Evolutionary conservation across 2,329 filamentous ascomycete species (phyloP).

Genomic region (Diaporthe ampelina): DNA sequence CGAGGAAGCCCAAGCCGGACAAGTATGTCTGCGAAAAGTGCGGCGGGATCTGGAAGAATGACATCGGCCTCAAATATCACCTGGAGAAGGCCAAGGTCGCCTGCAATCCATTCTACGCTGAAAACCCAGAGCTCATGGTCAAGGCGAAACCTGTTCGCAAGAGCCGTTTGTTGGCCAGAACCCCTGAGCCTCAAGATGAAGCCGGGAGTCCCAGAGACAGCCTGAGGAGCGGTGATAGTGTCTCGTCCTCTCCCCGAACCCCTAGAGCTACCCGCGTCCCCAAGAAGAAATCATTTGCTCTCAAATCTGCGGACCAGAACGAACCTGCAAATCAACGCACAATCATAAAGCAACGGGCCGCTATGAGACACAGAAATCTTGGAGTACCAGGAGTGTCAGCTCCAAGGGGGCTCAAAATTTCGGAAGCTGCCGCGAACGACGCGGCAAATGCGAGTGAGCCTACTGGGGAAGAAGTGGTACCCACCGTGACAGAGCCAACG

Average conservation of each 20-base stretch:
- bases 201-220: slow-evolving; percentile 1
- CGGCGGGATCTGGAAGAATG: slow-evolving; percentile 69
- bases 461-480: background rate
- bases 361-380: slow-evolving; percentile 17
- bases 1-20: slow-evolving; percentile 19
- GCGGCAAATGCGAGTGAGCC: slow-evolving; percentile 16
- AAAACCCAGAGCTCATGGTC: slow-evolving; percentile 46
- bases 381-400: slow-evolving; percentile 16
- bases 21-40: slow-evolving; percentile 64
- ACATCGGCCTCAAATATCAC: slow-evolving; percentile 71
- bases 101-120: slow-evolving; percentile 65
- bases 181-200: slow-evolving; percentile 24
- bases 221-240: slow-evolving; percentile 3
- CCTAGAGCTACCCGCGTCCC: slow-evolving; percentile 2
- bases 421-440: slow-evolving; percentile 38
- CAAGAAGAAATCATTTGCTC: slow-evolving; percentile 9
- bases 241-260: slow-evolving; percentile 11
- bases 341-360: slow-evolving; percentile 36
- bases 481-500: background rate
- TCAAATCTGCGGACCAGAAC: background rate
- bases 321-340: slow-evolving; percentile 34
- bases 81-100: slow-evolving; percentile 65
- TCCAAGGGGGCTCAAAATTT: slow-evolving; percentile 38
- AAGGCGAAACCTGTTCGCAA: slow-evolving; percentile 29
- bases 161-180: slow-evolving; percentile 4